Conservation (phyloP, 148 eudicot genomes). For the Rhododendron griersonianum region DNA sequence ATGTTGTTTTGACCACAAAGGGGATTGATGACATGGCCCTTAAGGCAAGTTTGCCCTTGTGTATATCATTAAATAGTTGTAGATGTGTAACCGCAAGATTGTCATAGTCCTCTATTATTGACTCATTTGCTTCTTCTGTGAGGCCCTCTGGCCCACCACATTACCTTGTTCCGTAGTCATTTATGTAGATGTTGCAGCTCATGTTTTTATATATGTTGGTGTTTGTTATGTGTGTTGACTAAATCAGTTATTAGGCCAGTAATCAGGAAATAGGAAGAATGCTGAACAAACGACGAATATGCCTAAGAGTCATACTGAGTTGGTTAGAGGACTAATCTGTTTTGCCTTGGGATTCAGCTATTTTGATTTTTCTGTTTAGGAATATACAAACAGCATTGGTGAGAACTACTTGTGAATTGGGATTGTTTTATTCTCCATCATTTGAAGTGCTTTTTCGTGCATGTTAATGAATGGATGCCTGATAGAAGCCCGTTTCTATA, state of each 20-base stretch:
- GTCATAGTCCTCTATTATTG: background rate
- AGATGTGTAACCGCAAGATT: background rate
- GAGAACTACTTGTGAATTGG: background rate
- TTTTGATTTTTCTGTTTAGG: background rate
- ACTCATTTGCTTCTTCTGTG: background rate
- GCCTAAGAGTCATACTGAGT: background rate
- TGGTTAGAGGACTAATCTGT: background rate
- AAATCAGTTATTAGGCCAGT: background rate
- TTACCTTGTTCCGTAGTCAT: background rate
- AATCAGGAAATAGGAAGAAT: background rate
- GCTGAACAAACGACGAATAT: background rate
- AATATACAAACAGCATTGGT: background rate
- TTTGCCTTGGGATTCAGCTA: background rate
- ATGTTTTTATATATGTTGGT: background rate
- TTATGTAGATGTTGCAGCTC: background rate
- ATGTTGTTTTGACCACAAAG: slow-evolving; percentile 85
- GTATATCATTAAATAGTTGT: background rate
- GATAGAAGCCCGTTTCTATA: background rate
- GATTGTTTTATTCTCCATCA: background rate
- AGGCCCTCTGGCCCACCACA: background rate
- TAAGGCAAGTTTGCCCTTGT: slow-evolving; percentile 46
- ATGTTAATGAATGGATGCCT: background rate
- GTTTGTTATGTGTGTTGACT: background rate
- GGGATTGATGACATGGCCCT: slow-evolving; percentile 99
- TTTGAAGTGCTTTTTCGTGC: background rate